phyloP scores from a whole-genome alignment of 257 asterid genomes.

The Primulina tabacum region DNA sequence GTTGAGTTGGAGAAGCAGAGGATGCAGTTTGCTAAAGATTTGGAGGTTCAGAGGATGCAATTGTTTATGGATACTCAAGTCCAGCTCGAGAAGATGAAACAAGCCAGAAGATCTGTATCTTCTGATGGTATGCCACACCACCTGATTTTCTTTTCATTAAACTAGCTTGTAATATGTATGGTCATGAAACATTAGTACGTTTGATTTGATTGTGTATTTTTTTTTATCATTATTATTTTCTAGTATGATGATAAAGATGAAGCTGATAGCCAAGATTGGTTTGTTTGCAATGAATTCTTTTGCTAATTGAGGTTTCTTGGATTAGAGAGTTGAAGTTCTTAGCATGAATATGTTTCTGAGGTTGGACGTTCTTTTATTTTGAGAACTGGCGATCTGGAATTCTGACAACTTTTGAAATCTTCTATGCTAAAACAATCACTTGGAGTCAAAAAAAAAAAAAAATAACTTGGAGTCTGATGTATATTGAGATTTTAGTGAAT shows the following conservation, averaged over 20 bases:
- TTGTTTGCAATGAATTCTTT: neutral
- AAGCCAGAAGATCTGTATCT: slow-evolving; percentile 47
- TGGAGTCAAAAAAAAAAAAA: neutral
- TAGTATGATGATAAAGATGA: neutral
- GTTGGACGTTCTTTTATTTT: neutral
- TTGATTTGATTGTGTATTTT: neutral
- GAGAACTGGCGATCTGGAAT: neutral
- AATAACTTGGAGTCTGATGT: slow-evolving; percentile 9
- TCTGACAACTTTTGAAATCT: neutral
- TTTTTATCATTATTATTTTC: neutral
- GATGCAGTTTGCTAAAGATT: slow-evolving; percentile 77
- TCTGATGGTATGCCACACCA: slow-evolving; percentile 49
- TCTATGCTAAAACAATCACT: neutral
- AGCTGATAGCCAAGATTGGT: neutral
- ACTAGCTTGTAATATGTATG: neutral
- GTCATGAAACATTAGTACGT: neutral
- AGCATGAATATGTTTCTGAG: neutral
- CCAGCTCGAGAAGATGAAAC: slow-evolving; percentile 61
- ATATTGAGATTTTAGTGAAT: slow-evolving; percentile 14
- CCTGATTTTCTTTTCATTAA: neutral
- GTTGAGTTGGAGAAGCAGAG: slow-evolving; percentile 85
- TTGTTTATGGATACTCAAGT: slow-evolving; percentile 71
- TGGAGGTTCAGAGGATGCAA: slow-evolving; percentile 88
- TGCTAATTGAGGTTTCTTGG: neutral
- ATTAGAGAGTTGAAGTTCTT: neutral